Base-by-base conservation (phyloP, 1,284 basidiomycete species). In the Trametes hirsuta region DNA sequence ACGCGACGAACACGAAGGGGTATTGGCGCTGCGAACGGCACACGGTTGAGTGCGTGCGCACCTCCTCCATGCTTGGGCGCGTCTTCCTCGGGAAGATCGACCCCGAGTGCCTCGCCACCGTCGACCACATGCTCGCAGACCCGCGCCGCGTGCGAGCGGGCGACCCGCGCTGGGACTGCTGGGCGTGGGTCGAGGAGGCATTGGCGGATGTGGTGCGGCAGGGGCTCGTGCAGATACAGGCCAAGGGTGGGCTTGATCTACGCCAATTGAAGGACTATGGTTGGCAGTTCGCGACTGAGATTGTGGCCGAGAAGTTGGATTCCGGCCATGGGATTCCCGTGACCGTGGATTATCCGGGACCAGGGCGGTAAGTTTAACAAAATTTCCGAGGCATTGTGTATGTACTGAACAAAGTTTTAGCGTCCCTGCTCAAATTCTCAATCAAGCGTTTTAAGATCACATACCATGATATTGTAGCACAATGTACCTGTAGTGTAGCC, bases 1-100 rank as follows among this genome's bases (percentile, higher is more conserved):
- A 65, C 58, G 64, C 56, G 34, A 63, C 61, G 30, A 58, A 58
- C 44, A 42, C 21, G 42, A 55, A 46, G 40, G 58, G 53, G 15
- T 55, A 21, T 37, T 65, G 64, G 64, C 45, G 37, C 15, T 54
- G 58, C 58, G 64, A 61, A 58, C 53, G 56, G 25, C 64, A 58
- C 49, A 6, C 45, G 24, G 50, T 57, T 39, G 64, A 65, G 53
- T 56, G 61, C 55, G 58, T 52, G 49, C 64, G 64, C 55, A 56
- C 64, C 35, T 58, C 55, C 15, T 47, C 51, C 46, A 62, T 65
- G 64, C 58, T 65, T 47, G 64, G 61, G n/a, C 61, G 64, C 53
- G 24, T 65, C 14, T 34, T 49, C 36, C 46, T 65, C 30, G 61
- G 61, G 15, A 50, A 48, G 41, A 35, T 66, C 41, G 52, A 59